Percentiles rank a stretch among this genome's conserved stretches.
phyloP scores from a whole-genome alignment of 2,329 filamentous ascomycete species.

The Diplodia sapinea region DNA sequence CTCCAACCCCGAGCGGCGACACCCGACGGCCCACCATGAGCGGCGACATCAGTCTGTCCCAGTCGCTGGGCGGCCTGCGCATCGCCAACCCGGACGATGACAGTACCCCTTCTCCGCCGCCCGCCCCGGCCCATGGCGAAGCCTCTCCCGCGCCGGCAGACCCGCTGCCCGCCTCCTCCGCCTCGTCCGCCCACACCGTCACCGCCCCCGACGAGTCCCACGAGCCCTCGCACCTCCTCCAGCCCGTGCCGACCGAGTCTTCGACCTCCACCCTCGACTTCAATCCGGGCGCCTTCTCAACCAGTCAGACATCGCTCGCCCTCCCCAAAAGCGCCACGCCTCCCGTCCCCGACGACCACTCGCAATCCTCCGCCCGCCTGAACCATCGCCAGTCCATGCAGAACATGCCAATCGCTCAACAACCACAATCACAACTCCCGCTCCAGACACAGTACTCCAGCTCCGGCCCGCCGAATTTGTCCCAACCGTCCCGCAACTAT shows the following conservation, averaged over 20 bases:
- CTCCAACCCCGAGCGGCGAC: slow-evolving; percentile 1
- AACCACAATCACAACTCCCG: slow-evolving; percentile 44
- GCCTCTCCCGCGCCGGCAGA: slow-evolving; percentile 31
- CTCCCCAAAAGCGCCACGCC: slow-evolving; percentile 40
- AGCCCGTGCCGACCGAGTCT: slow-evolving; percentile 40
- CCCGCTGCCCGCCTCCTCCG: slow-evolving; percentile 41
- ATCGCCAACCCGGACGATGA: slow-evolving; percentile 95
- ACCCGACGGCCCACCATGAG: slow-evolving; percentile 66
- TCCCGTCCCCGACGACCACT: slow-evolving; percentile 37
- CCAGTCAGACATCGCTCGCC: slow-evolving; percentile 31
- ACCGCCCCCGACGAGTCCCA: slow-evolving; percentile 44
- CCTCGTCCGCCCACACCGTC: slow-evolving; percentile 46
- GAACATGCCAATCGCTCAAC: slow-evolving; percentile 49
- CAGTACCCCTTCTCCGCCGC: slow-evolving; percentile 45
- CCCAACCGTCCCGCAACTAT: slow-evolving; percentile 38
- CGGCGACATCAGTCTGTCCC: slow-evolving; percentile 89
- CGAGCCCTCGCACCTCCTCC: slow-evolving; percentile 40
- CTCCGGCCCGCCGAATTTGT: slow-evolving; percentile 37
- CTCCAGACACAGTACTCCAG: slow-evolving; percentile 40
- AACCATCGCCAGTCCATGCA: slow-evolving; percentile 51
- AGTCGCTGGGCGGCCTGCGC: slow-evolving; percentile 89
- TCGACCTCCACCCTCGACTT: slow-evolving; percentile 46
- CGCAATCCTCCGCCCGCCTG: slow-evolving; percentile 43
- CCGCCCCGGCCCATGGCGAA: slow-evolving; percentile 31
- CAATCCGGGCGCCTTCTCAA: slow-evolving; percentile 49